A percentile compares a stretch with the other conserved stretches of the same genome.
Conservation (phyloP, 768 basidiomycete species). For the Psilocybe tampanensis region DNA sequence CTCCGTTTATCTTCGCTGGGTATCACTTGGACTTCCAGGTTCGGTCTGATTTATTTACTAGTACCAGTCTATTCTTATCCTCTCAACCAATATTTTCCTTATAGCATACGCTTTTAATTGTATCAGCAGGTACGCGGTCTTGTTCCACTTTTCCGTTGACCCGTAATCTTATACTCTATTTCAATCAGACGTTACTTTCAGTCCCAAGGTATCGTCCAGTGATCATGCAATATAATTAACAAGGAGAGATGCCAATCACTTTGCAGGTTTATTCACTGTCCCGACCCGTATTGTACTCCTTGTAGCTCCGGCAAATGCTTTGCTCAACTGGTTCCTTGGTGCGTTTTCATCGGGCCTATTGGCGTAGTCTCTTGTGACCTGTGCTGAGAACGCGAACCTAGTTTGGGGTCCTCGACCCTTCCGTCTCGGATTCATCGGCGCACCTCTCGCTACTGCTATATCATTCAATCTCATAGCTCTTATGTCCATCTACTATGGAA, state of each 20-base stretch:
- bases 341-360: constrained; percentile 12
- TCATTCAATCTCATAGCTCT: constrained; percentile 85
- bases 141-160: background rate
- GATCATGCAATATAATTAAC: no score
- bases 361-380: background rate
- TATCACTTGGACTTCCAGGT: constrained; percentile 79
- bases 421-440: constrained; percentile 88
- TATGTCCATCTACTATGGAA: constrained; percentile 63
- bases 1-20: constrained; percentile 72
- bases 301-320: constrained; percentile 83
- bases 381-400: constrained; percentile 11
- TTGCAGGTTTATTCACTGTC: constrained; percentile 72
- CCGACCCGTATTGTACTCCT: constrained; percentile 84
- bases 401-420: constrained; percentile 86
- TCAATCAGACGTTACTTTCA: constrained; percentile 69
- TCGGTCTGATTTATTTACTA: constrained; percentile 17
- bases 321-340: constrained; percentile 88
- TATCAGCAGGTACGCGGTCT: constrained; percentile 38
- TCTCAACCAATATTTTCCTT: background rate
- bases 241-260: background rate
- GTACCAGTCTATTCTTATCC: constrained; percentile 1
- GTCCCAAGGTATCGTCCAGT: constrained; percentile 62
- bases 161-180: background rate
- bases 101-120: constrained; percentile 53
- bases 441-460: constrained; percentile 86